These are phyloP conservation scores for Yarrowia deformans DNA, from an alignment of 805 yeast genomes.

Conservation along the genomic window DNA sequence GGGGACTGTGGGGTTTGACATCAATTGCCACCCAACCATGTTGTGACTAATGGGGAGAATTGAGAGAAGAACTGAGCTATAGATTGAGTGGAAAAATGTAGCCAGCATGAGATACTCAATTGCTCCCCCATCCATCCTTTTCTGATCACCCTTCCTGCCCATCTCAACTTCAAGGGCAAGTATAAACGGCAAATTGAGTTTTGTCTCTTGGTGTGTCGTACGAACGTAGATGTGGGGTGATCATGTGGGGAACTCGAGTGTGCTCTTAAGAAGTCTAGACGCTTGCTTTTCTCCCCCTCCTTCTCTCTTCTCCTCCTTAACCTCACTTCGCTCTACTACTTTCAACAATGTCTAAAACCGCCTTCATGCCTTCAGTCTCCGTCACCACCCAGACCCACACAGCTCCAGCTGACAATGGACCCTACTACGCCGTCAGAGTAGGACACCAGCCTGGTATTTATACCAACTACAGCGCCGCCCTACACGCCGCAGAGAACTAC, in stretches of 20 bases:
- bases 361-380: constrained; percentile 8
- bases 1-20: constrained; percentile 27
- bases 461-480: constrained; percentile 6
- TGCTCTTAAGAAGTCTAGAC: constrained; percentile 5
- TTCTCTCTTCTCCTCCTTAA: not conserved
- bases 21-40: constrained; percentile 20
- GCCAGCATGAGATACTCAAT: too few species aligned
- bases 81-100: too few species aligned
- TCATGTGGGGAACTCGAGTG: constrained; percentile 16
- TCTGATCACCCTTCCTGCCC: too few species aligned
- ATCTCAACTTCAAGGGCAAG: not conserved
- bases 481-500: constrained; percentile 19
- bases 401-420: constrained; percentile 15
- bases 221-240: constrained; percentile 15
- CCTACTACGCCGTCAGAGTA: constrained; percentile 21
- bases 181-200: constrained; percentile 3
- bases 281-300: constrained; percentile 2
- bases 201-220: constrained; percentile 4
- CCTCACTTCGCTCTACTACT: not conserved
- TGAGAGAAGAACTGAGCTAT: too few species aligned
- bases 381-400: constrained; percentile 12
- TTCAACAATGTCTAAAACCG: constrained; percentile 14
- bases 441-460: constrained; percentile 29
- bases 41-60: too few species aligned
- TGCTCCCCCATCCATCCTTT: too few species aligned